These are phyloP conservation scores for Suhomyces chickasaworum DNA, from an alignment of 1,139 yeast genomes.

Conservation along the genomic window DNA sequence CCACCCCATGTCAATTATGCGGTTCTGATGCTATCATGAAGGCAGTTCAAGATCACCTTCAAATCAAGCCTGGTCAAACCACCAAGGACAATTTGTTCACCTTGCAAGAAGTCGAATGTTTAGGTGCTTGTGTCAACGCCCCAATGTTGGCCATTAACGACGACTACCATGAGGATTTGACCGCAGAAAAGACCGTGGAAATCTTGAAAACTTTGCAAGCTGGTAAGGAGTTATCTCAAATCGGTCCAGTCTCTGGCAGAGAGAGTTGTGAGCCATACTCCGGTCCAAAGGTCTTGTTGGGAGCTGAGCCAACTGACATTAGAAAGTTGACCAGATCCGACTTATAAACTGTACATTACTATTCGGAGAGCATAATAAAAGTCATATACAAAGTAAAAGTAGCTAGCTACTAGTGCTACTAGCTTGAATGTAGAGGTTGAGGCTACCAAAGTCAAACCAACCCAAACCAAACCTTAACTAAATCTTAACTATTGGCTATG, in stretches of 20 bases:
- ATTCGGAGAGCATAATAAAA: slow-evolving; percentile 11
- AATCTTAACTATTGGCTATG: too few relatives aligned
- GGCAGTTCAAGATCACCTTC: slow-evolving; percentile 63
- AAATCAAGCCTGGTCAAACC: slow-evolving; percentile 77
- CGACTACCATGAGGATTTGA: slow-evolving; percentile 81
- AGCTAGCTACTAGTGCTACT: neutral
- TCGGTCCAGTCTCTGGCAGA: slow-evolving; percentile 75
- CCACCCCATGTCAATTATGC: slow-evolving; percentile 88
- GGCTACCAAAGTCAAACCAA: too few relatives aligned
- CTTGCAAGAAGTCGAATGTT: slow-evolving; percentile 85
- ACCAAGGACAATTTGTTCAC: slow-evolving; percentile 78
- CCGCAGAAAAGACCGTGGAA: slow-evolving; percentile 63
- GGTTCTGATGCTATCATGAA: slow-evolving; percentile 78
- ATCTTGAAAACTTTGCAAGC: slow-evolving; percentile 64
- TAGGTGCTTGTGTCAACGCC: slow-evolving; percentile 91
- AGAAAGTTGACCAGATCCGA: slow-evolving; percentile 60
- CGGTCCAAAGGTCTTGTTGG: slow-evolving; percentile 66
- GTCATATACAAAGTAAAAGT: neutral
- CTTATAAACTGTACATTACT: slow-evolving; percentile 27
- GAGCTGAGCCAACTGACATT: slow-evolving; percentile 67
- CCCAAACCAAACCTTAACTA: too few relatives aligned
- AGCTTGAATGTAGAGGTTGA: too few relatives aligned
- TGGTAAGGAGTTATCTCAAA: slow-evolving; percentile 58
- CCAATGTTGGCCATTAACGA: slow-evolving; percentile 88
- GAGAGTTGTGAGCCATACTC: slow-evolving; percentile 75